These are phyloP conservation scores for Knufia fluminis DNA, from an alignment of 2,329 filamentous ascomycete genomes.

Conservation along the genomic window DNA sequence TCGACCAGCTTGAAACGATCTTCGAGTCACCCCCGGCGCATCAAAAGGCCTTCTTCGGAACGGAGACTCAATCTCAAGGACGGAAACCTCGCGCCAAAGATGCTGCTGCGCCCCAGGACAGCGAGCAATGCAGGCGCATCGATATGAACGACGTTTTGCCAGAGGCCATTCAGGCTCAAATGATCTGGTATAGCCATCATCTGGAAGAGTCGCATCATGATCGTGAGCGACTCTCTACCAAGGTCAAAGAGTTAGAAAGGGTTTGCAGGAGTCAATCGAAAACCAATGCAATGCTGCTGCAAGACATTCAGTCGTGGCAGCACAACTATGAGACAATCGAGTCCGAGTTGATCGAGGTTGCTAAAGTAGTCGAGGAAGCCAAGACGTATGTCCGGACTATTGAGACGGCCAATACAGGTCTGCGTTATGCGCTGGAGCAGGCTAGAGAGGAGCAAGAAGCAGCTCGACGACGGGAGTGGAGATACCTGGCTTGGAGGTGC, in stretches of 20 bases:
- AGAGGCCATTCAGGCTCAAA: background rate
- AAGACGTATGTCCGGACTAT: slow-evolving; percentile 2
- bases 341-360: slow-evolving; percentile 1
- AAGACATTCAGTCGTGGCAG: slow-evolving; percentile 4
- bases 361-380: slow-evolving; percentile 4
- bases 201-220: slow-evolving; percentile 1
- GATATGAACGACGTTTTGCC: background rate
- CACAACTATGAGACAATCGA: slow-evolving; percentile 4
- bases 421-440: slow-evolving; percentile 7
- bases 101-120: background rate
- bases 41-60: background rate
- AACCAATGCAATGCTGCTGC: slow-evolving; percentile 1
- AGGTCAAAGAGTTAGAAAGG: slow-evolving; percentile 1
- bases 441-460: slow-evolving; percentile 7
- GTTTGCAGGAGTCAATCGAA: slow-evolving; percentile 6
- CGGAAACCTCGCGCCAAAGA: background rate
- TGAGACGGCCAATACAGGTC: slow-evolving; percentile 3
- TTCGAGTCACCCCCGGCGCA: background rate
- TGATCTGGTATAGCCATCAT: slow-evolving; percentile 10
- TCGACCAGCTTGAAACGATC: slow-evolving; percentile 7
- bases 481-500: background rate
- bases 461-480: background rate
- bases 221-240: background rate
- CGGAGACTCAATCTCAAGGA: background rate
- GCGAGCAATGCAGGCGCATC: background rate